Evolutionary conservation across 2,329 filamentous ascomycete genomes (phyloP).

Genomic region (Arthrobotrys musiformis): DNA sequence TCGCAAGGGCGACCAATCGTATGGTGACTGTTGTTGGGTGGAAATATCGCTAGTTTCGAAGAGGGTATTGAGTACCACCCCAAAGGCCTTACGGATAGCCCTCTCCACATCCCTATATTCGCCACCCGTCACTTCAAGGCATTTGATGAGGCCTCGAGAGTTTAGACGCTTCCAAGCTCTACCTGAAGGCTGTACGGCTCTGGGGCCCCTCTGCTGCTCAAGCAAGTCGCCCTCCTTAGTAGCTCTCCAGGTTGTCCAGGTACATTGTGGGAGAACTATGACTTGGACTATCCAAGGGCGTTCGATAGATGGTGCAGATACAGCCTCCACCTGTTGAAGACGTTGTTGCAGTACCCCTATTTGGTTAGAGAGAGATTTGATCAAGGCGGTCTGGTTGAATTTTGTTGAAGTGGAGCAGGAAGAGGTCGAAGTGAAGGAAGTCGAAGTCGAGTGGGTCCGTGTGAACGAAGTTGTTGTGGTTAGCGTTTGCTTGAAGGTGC

Average conservation of each 20-base stretch:
- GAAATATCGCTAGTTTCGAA: conserved; percentile 36
- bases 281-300: conserved; percentile 57
- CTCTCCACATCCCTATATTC: conserved; percentile 49
- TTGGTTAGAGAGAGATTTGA: conserved; percentile 43
- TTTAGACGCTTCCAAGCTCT: conserved; percentile 47
- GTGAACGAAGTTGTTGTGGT: conserved; percentile 53
- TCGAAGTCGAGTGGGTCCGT: conserved; percentile 47
- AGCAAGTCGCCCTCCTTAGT: conserved; percentile 39
- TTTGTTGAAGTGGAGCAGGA: conserved; percentile 32
- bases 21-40: conserved; percentile 22
- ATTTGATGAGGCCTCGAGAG: conserved; percentile 51
- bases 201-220: conserved; percentile 33
- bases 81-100: conserved; percentile 46
- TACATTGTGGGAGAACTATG: conserved; percentile 56
- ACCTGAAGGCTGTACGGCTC: conserved; percentile 23
- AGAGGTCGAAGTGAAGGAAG: conserved; percentile 45
- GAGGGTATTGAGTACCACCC: conserved; percentile 17
- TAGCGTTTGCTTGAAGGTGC: conserved; percentile 41
- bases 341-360: conserved; percentile 55
- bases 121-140: conserved; percentile 44
- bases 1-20: conserved; percentile 50
- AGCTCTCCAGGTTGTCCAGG: conserved; percentile 41
- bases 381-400: conserved; percentile 35
- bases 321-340: conserved; percentile 53
- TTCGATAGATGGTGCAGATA: conserved; percentile 48